Evolutionary conservation across 139 green algal species (phyloP).

Genomic region (Picochlorum sp.): DNA sequence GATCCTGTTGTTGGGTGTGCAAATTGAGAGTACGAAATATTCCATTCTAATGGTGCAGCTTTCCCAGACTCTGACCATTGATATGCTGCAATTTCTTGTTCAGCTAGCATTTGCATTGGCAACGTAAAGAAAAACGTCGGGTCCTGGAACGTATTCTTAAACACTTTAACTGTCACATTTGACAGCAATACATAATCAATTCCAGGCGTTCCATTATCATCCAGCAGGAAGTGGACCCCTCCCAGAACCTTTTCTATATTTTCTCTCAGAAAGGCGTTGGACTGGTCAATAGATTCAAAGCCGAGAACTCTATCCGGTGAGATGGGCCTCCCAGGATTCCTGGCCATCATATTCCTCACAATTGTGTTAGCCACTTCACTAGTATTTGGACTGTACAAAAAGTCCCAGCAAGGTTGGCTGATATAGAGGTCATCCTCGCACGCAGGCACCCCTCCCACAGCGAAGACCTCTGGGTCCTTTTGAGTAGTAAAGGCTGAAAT

Average conservation of each 20-base stretch:
- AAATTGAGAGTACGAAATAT: slow-evolving; percentile 40
- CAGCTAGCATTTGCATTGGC: slow-evolving; percentile 65
- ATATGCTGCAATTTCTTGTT: slow-evolving; percentile 56
- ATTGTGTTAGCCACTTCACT: slow-evolving; percentile 12
- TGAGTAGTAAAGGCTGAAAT: slow-evolving; percentile 10
- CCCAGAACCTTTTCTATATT: slow-evolving; percentile 49
- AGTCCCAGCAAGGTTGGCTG: slow-evolving; percentile 45
- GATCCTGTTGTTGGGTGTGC: slow-evolving; percentile 64
- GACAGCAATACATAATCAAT: slow-evolving; percentile 65
- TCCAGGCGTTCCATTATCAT: background rate
- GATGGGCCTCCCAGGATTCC: slow-evolving; percentile 49
- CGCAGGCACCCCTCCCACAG: slow-evolving; percentile 28
- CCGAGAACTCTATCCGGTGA: slow-evolving; percentile 25
- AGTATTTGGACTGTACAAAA: slow-evolving; percentile 58
- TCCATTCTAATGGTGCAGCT: slow-evolving; percentile 30
- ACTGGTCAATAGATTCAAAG: slow-evolving; percentile 32
- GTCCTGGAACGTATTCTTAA: slow-evolving; percentile 63
- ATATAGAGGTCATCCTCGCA: slow-evolving; percentile 59
- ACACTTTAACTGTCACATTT: slow-evolving; percentile 72
- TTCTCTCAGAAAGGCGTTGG: slow-evolving; percentile 57
- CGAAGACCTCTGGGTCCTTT: background rate
- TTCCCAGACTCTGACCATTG: slow-evolving; percentile 6
- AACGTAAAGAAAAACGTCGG: slow-evolving; percentile 58
- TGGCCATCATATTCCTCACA: slow-evolving; percentile 36
- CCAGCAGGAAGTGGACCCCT: slow-evolving; percentile 48